Base-by-base conservation (phyloP, 768 basidiomycete species). In the Leucocoprinus leucothites region DNA sequence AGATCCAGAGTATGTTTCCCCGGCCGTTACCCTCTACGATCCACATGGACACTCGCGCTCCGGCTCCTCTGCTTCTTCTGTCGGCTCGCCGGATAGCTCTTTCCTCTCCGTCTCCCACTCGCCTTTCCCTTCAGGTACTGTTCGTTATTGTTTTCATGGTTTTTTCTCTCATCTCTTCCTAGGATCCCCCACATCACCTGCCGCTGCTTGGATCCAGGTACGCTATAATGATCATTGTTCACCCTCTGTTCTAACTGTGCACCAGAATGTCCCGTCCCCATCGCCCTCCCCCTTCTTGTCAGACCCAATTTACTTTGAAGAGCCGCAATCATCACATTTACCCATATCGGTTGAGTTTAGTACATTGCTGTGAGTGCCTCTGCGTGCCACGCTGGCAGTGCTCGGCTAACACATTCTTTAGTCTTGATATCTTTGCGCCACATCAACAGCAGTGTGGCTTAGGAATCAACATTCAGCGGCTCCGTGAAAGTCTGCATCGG, bases 361-460 rank as follows among this genome's bases (percentile, higher is more conserved):
- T 22, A 81, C 80, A 58, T 82, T 87, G 69, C 74, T 89, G 87
- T 89, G 67, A 64, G 82, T 71, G 24, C 24, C 45, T 31, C 41
- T 41, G 46, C 46, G 48, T 36, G 25, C 45, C 34, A 48, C 24
- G 35, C 57, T 53, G 59, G 58, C 44, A 26, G 48, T 52, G 21
- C 48, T 53, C 56, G 49, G 64, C 57, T 54, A 57, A 48, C 22
- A n/a, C 47, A 21, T 9, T 57, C 57, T 61, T 25, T 63, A 92
- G 89, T 51, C 67, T 91, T 57, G 85, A 90, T 61, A 85, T 90
- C 43, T 89, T 91, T 61, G 67, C 87, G 18, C 82, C 85, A 13
- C 88, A 91, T 65, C 82, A 82, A 48, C 84, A 84, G 60, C 90
- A 91, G 67, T 85, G 82, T 60, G 85, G 87, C 44, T 72, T 91